Evolutionary conservation across 2,329 filamentous ascomycete species (phyloP).

Genomic region (Pestalotiopsis sp.): DNA sequence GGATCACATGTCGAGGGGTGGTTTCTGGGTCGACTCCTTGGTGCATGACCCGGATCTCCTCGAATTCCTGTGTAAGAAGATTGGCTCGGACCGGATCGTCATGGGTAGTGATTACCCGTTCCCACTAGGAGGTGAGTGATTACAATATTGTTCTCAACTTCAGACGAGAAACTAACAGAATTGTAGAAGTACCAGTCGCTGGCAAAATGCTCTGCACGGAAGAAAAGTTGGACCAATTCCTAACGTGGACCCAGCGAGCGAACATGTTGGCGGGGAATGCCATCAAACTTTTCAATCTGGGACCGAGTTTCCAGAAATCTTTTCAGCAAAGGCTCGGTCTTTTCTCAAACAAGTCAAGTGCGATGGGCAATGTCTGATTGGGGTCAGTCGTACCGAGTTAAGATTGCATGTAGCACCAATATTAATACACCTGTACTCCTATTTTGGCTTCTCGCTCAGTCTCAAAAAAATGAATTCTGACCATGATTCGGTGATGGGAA

Average conservation of each 20-base stretch:
- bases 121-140: slow-evolving; percentile 28
- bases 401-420: background rate
- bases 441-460: background rate
- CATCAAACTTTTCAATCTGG: slow-evolving; percentile 31
- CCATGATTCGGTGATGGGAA: background rate
- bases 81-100: slow-evolving; percentile 29
- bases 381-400: background rate
- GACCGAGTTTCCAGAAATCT: slow-evolving; percentile 22
- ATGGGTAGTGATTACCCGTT: slow-evolving; percentile 37
- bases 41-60: slow-evolving; percentile 35
- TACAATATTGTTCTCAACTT: no score
- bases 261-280: slow-evolving; percentile 32
- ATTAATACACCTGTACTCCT: background rate
- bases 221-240: slow-evolving; percentile 25
- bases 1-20: slow-evolving; percentile 26
- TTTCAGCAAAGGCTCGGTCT: slow-evolving; percentile 22
- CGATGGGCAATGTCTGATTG: background rate
- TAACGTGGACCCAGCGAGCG: slow-evolving; percentile 31
- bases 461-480: slow-evolving; percentile 2
- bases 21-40: slow-evolving; percentile 35
- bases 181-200: slow-evolving; percentile 31
- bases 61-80: slow-evolving; percentile 32
- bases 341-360: slow-evolving; percentile 16
- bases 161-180: background rate
- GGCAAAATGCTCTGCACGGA: slow-evolving; percentile 32